Conservation (phyloP, 2,329 filamentous ascomycete genomes). For the Coleophoma cylindrospora region DNA sequence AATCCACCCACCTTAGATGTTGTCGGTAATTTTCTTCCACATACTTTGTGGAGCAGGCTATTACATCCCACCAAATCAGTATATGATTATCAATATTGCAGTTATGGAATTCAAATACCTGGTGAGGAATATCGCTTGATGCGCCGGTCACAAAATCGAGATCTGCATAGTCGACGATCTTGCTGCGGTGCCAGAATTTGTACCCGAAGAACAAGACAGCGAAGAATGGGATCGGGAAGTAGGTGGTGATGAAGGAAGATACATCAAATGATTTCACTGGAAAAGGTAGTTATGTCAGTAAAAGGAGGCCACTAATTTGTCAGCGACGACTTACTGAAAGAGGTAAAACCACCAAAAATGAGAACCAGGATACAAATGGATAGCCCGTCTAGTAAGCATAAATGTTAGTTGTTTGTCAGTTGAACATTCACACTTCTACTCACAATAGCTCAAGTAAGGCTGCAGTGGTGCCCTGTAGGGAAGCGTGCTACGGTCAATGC, state of each 20-base stretch:
- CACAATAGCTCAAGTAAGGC: slow-evolving; percentile 33
- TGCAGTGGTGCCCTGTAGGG: slow-evolving; percentile 49
- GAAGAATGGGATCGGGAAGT: slow-evolving; percentile 57
- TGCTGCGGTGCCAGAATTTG: slow-evolving; percentile 1
- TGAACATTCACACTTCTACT: neutral
- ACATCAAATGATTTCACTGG: neutral
- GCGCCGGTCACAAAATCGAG: neutral
- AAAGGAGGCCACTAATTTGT: neutral
- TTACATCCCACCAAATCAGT: neutral
- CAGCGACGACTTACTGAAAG: neutral
- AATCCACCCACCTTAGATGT: neutral
- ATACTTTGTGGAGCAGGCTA: neutral
- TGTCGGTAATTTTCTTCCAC: neutral
- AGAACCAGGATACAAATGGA: slow-evolving; percentile 37
- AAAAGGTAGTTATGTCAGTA: neutral
- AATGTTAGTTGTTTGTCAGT: slow-evolving; percentile 20
- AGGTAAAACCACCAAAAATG: neutral
- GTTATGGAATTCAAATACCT: neutral
- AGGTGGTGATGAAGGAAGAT: neutral
- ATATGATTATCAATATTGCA: neutral
- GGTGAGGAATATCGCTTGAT: neutral
- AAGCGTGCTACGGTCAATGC: slow-evolving; percentile 30
- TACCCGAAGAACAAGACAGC: slow-evolving; percentile 66
- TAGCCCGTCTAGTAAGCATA: slow-evolving; percentile 35
- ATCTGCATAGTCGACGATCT: slow-evolving; percentile 1